These are phyloP conservation scores for Botrytis elliptica DNA, from an alignment of 2,329 filamentous ascomycete genomes.

Conservation along the genomic window DNA sequence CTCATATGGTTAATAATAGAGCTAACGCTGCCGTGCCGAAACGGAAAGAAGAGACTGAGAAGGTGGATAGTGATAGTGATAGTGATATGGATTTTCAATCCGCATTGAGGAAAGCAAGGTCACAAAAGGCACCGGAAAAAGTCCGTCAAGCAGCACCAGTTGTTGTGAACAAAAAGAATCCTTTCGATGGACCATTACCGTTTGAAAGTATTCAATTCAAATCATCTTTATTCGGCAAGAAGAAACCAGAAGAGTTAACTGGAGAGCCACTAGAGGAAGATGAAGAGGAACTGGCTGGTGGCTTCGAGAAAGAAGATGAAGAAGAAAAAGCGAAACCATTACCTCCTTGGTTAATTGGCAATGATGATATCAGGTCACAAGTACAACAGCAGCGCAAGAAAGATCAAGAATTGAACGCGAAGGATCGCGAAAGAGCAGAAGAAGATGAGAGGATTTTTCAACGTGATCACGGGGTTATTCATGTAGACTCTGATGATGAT, in stretches of 20 bases:
- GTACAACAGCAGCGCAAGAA: conserved; percentile 57
- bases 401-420: conserved; percentile 62
- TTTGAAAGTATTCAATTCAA: conserved; percentile 83
- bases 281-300: conserved; percentile 41
- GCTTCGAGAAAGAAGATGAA: conserved; percentile 41
- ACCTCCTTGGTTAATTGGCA: conserved; percentile 71
- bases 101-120: conserved; percentile 70
- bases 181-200: conserved; percentile 78
- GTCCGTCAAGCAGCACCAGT: conserved; percentile 41
- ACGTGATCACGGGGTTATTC: conserved; percentile 53
- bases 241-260: conserved; percentile 31
- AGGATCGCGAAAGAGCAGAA: conserved; percentile 56
- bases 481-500: conserved; percentile 62
- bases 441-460: conserved; percentile 54
- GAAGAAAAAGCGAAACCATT: conserved; percentile 50
- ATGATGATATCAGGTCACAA: conserved; percentile 63
- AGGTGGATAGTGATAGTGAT: conserved; percentile 55
- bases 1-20: conserved; percentile 71
- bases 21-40: conserved; percentile 60
- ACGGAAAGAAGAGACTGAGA: conserved; percentile 34
- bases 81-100: conserved; percentile 79
- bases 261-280: conserved; percentile 30
- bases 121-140: conserved; percentile 50
- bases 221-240: conserved; percentile 56
- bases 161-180: conserved; percentile 56